A percentile compares a stretch with the other conserved stretches of the same genome.
These are phyloP conservation scores for Lasiodiplodia gonubiensis DNA, from an alignment of 2,329 filamentous ascomycete genomes.

Conservation along the genomic window DNA sequence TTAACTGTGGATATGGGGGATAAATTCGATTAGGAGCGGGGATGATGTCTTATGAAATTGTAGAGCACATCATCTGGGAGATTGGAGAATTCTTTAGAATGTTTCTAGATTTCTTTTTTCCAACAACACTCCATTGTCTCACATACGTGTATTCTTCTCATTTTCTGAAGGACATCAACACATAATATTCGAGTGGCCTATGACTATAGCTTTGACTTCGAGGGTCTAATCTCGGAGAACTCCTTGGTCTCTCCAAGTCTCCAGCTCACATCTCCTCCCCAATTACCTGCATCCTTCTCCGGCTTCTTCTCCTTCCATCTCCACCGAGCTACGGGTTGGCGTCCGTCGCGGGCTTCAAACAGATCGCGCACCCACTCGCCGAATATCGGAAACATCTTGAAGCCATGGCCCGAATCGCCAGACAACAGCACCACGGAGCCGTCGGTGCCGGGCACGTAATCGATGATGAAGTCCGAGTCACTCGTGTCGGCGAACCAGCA, in stretches of 20 bases:
- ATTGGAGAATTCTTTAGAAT: too few relatives aligned
- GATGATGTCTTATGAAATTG: too few relatives aligned
- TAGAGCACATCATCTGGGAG: too few relatives aligned
- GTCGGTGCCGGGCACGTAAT: constrained; percentile 59
- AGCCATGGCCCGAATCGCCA: constrained; percentile 66
- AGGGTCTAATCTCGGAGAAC: constrained; percentile 31
- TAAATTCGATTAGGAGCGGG: too few relatives aligned
- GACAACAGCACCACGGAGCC: constrained; percentile 58
- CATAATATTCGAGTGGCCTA: background rate
- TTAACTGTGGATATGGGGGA: too few relatives aligned
- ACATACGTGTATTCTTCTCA: too few relatives aligned
- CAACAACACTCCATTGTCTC: too few relatives aligned
- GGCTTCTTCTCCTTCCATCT: constrained; percentile 54
- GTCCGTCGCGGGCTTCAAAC: constrained; percentile 46
- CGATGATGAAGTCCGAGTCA: constrained; percentile 66
- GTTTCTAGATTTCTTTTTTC: too few relatives aligned
- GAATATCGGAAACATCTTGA: constrained; percentile 67
- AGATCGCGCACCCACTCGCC: constrained; percentile 60
- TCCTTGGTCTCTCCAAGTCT: constrained; percentile 48
- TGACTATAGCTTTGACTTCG: constrained; percentile 32
- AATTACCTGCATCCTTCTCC: constrained; percentile 40
- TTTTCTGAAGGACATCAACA: too few relatives aligned
- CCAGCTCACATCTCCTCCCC: constrained; percentile 57
- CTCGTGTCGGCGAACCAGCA: constrained; percentile 69
- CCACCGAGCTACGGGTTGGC: constrained; percentile 57